These are phyloP conservation scores for Hamigera avellanea DNA, from an alignment of 495 filamentous ascomycete genomes.

Conservation along the genomic window DNA sequence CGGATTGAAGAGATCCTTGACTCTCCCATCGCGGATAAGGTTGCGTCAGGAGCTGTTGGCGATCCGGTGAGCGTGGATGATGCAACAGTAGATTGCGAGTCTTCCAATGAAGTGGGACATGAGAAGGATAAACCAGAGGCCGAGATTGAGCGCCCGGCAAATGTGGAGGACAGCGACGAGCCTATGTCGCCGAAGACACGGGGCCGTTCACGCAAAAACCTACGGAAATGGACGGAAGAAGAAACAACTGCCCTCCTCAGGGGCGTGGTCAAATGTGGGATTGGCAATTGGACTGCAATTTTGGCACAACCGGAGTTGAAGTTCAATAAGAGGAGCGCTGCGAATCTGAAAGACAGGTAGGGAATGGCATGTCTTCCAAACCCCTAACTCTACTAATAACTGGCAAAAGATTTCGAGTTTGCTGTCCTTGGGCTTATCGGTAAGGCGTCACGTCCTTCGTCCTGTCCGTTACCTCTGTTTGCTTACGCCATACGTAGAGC, in stretches of 20 bases:
- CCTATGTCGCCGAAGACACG: constrained; percentile 30
- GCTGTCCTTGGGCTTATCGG: constrained; percentile 51
- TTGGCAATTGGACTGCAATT: constrained; percentile 82
- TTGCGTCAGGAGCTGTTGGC: constrained; percentile 4
- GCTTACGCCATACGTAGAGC: constrained; percentile 9
- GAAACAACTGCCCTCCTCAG: constrained; percentile 68
- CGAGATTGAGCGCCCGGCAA: constrained; percentile 1
- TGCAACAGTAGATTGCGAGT: constrained; percentile 1
- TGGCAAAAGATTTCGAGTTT: constrained; percentile 50
- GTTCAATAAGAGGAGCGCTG: constrained; percentile 65
- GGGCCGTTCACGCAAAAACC: constrained; percentile 33
- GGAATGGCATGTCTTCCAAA: constrained; percentile 2
- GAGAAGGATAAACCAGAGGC: neutral
- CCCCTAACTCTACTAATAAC: constrained; percentile 1
- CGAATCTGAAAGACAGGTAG: constrained; percentile 76
- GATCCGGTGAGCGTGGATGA: constrained; percentile 6
- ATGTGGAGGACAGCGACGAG: constrained; percentile 12
- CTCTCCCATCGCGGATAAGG: constrained; percentile 16
- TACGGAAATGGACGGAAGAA: constrained; percentile 68
- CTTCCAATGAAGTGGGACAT: too few relatives aligned
- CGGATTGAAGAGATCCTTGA: constrained; percentile 28
- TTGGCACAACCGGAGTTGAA: constrained; percentile 59
- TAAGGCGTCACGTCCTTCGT: constrained; percentile 8
- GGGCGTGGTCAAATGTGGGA: constrained; percentile 70
- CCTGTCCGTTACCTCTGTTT: neutral